Base-by-base conservation (phyloP, 2,329 filamentous ascomycete genomes). In the Botrytis cinerea region DNA sequence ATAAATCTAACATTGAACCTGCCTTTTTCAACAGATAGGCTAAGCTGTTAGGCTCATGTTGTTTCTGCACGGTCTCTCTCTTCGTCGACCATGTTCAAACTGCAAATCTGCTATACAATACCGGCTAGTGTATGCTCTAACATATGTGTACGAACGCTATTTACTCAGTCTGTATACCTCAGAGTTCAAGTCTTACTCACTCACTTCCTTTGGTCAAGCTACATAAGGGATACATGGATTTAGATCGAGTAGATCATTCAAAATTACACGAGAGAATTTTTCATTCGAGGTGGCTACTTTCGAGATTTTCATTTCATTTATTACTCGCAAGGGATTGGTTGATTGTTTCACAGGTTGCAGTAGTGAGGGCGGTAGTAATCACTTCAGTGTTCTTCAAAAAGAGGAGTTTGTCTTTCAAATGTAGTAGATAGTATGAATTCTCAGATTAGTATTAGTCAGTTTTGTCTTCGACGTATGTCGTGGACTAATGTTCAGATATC, bases 1-100 rank as follows among this genome's bases (percentile, higher is more conserved):
- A 40, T 4, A 67, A 67, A 40, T 54, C 64, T 12, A 40, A 54
- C 32, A 67, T 67, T 12, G 64, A 35, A 1, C 64, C 46, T 40
- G 63, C 63, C 16, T 66, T 66, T 46, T 66, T 66, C 32, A 22
- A 32, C 8, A 66, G 9, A 46, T 66, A 66, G n/a, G 43, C 43
- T 25, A 35, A 2, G 12, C 12, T 35, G 64, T 0, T 67, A n/a
- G 16, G n/a, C 18, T 22, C 51, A 16, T n/a, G 10, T 20, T 46
- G 8, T 28, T 20, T 14, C 18, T 46, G 18, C 38, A 46, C 46
- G n/a, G 18, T 64, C 12, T 20, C 18, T 63, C 43, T 20, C n/a
- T 43, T 46, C 43, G 32, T 35, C 12, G 12, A 16, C 2, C 20
- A 35, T 66, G 14, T 32, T 32, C 28, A 32, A 5, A n/a, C 57